phyloP scores from a whole-genome alignment of 163 green algal genomes.

The Botryococcus braunii region DNA sequence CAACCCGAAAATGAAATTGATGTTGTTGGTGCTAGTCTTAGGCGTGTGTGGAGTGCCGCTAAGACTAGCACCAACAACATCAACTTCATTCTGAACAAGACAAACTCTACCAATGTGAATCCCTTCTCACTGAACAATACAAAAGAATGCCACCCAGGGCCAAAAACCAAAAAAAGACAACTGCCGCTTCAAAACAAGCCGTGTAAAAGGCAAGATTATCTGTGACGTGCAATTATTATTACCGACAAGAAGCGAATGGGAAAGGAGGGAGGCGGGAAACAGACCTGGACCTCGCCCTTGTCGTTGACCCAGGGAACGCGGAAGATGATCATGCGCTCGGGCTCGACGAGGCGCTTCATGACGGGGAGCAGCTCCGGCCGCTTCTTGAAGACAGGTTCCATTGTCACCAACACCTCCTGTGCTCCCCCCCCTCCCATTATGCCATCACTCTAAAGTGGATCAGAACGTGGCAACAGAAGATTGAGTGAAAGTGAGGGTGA shows the following conservation, averaged over 20 bases:
- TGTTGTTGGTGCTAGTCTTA: background rate
- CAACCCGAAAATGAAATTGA: background rate
- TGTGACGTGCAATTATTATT: too few species aligned
- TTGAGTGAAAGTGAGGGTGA: background rate
- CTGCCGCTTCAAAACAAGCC: too few species aligned
- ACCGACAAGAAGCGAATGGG: too few species aligned
- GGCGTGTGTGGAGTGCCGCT: too few species aligned
- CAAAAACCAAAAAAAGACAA: too few species aligned
- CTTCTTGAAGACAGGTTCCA: conserved; percentile 55
- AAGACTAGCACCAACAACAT: background rate
- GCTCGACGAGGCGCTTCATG: conserved; percentile 51
- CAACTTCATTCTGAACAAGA: background rate
- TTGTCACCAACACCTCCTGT: conserved; percentile 40
- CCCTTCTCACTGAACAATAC: too few species aligned
- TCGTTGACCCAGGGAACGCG: conserved; percentile 52
- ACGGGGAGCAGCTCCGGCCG: conserved; percentile 36
- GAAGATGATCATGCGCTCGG: conserved; percentile 51
- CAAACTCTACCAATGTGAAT: too few species aligned
- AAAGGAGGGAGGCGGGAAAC: background rate
- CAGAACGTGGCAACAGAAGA: conserved; percentile 6
- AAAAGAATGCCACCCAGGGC: too few species aligned
- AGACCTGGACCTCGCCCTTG: conserved; percentile 21
- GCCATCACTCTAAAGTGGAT: too few species aligned
- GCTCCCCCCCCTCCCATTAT: too few species aligned
- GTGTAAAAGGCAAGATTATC: too few species aligned